Conservation (phyloP, 83 land plant species). For the Larix sibirica region DNA sequence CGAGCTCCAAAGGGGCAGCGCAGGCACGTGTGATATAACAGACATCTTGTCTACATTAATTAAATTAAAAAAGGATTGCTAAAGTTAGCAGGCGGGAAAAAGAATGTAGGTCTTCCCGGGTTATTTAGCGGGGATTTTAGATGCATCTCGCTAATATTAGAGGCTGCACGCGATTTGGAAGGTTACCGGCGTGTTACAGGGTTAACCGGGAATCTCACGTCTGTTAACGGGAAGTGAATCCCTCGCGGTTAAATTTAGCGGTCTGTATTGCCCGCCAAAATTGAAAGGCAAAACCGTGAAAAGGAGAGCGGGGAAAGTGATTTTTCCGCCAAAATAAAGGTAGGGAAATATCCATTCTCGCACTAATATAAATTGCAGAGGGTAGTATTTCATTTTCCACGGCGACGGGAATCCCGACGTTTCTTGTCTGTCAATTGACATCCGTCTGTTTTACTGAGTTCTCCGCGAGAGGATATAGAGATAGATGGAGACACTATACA, state of each 20-base stretch:
- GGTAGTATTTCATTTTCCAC: neutral
- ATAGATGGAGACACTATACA: neutral
- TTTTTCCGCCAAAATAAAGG: constrained; percentile 7
- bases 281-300: neutral
- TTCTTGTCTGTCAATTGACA: constrained; percentile 5
- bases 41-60: too few relatives aligned
- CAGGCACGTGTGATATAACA: too few relatives aligned
- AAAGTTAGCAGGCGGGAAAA: too few relatives aligned
- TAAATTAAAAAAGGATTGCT: too few relatives aligned
- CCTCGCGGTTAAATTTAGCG: neutral
- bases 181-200: too few relatives aligned
- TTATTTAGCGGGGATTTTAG: too few relatives aligned
- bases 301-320: constrained; percentile 2
- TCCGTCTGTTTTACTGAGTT: neutral
- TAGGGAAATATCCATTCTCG: constrained; percentile 5
- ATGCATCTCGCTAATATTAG: too few relatives aligned
- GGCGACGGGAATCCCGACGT: constrained; percentile 10
- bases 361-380: neutral
- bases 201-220: too few relatives aligned
- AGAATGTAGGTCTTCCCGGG: too few relatives aligned
- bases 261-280: constrained; percentile 5
- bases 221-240: too few relatives aligned
- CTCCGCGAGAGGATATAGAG: neutral
- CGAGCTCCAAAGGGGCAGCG: too few relatives aligned
- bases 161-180: too few relatives aligned